Evolutionary conservation across 1,284 basidiomycete genomes (phyloP), one percentile per base, ranked within the genome.

Genomic region (Chiua sp.): DNA sequence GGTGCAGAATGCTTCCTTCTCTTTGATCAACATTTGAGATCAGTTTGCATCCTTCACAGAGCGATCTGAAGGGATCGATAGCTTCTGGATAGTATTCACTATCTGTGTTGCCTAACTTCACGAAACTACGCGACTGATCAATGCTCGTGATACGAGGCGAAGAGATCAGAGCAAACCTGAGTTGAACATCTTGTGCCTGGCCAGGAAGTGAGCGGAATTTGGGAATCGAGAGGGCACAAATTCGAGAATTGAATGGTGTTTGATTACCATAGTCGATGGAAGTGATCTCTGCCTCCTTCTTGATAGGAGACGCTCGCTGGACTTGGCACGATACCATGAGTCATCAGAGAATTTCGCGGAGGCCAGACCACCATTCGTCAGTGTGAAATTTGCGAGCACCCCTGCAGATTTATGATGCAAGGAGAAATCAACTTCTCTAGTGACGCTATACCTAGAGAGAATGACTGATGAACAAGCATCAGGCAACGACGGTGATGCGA

Each of bases 271-370:
- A 94, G 75, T 92, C 92, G 64, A 93, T 93, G 75, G 93, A 94
- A 10, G 88, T 91, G 44, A 96, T 88, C 72, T 95, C 93, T 4
- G 91, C 93, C 75, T 94, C 91, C 74, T 92, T 94, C 79, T 95
- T 96, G 53, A 93, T 71, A 6, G 89, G 86, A 39, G 92, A 96
- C 28, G 87, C 80, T 42, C 91, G 86, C 61, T 90, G 90, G 63
- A 98, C 89, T 78, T 88, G 92, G 96, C 96, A 58, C 96, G 91
- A 76, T 98, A 98, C 96, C 96, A 98, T 60, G 90, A 84, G 28
- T 93, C 91, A 75, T 98, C 95, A 23, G 90, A 92, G 76, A 93
- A 94, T 72, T 92, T 92, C 12, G 91, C 96, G 26, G 94, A 94
- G 22, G 98, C 93, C 26, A 98, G 82, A 62, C 98, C 96, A 32